These are phyloP conservation scores for Coemansia sp. DNA, from an alignment of 192 early-diverging fungal genomes.

Conservation along the genomic window DNA sequence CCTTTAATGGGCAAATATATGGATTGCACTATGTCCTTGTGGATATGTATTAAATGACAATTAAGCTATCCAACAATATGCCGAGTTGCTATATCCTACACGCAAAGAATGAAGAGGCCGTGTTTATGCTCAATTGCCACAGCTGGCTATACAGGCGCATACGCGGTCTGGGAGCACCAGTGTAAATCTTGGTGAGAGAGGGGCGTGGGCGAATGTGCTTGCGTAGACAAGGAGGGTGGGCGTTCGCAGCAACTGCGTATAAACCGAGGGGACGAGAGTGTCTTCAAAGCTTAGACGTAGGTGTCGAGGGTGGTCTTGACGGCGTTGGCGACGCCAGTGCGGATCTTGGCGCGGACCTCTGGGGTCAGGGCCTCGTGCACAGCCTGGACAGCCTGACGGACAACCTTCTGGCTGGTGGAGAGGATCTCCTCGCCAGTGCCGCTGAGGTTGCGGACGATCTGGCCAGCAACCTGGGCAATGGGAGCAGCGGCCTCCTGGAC, in stretches of 20 bases:
- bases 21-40: not conserved
- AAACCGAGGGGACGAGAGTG: not conserved
- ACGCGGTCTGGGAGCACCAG: not conserved
- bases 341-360: constrained; percentile 51
- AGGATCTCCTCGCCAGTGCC: constrained; percentile 49
- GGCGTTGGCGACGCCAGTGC: constrained; percentile 48
- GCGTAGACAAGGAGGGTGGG: not conserved
- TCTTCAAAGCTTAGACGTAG: constrained; percentile 39
- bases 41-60: not conserved
- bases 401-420: constrained; percentile 50
- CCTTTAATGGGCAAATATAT: too few species aligned
- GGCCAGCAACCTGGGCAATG: constrained; percentile 51
- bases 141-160: constrained; percentile 1
- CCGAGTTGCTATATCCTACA: constrained; percentile 4
- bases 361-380: constrained; percentile 52
- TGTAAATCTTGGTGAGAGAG: not conserved
- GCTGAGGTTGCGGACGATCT: constrained; percentile 50
- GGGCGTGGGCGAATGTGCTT: not conserved
- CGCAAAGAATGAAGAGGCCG: not conserved
- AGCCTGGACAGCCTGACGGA: constrained; percentile 50
- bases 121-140: not conserved
- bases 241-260: not conserved
- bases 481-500: constrained; percentile 51
- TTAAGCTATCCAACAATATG: not conserved
- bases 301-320: constrained; percentile 54